Base-by-base conservation (phyloP, 2,329 filamentous ascomycete species). In the Nigrospora oryzae region DNA sequence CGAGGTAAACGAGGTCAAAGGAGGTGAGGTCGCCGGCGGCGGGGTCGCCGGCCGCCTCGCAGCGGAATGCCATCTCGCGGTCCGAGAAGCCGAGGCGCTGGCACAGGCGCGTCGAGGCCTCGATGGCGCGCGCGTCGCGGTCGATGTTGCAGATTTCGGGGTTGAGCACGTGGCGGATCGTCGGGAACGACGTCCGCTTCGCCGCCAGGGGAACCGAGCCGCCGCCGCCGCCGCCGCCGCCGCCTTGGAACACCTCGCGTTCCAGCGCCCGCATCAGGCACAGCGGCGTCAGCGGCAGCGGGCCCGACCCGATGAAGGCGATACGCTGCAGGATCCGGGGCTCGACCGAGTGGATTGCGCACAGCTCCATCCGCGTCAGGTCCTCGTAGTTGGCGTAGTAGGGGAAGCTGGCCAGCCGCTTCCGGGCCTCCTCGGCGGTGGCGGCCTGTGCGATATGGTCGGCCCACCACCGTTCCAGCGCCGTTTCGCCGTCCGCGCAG, bases 291-390 rank as follows among this genome's bases (percentile, higher is more conserved):
- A 76, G 51, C 0, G 73, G 73, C 2, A 76, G 52, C 0, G 72
- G 71, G 0, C 73, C 73, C 0, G 68, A 73, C 12, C 73, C 73
- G 4, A 77, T 63, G 50, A 76, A 74, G 2, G 67, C 68, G 15
- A 75, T 59, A 7, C 53, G 62, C 1, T 46, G 47, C 0, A 64
- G 63, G 2, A 51, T 40, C n/a, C 49, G 14, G 1, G 53, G 48
- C 2, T 61, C 51, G 15, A 65, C 66, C 4, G 66, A 60, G 12
- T 57, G 48, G 5, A 75, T 57, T 10, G 67, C 61, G 19, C 59
- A 59, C 19, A 71, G 60, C 53, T 76, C 73, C 35, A 75, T 60
- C 13, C 62, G 63, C 0, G 69, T 66, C 28, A 76, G 63, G 17
- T 71, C 66, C 32, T 68, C 48, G 51, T 77, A 77, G 55, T 75